These are phyloP conservation scores for Excoecaria cochinchinensis DNA, from an alignment of 345 rosid genomes.

Conservation along the genomic window DNA sequence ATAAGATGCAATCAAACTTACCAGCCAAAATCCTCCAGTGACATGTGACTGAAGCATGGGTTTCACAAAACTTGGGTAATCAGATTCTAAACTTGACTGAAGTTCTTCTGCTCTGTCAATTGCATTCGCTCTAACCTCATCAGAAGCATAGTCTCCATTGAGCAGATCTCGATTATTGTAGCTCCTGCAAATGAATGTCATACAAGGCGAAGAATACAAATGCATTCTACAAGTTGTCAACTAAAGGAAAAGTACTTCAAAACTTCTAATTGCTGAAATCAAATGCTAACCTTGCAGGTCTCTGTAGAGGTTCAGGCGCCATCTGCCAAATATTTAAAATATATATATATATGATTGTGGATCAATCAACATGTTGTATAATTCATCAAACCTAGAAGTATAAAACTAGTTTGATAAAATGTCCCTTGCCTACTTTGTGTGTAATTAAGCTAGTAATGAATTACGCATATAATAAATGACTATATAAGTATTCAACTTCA, in stretches of 20 bases:
- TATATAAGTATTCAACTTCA: too few species aligned
- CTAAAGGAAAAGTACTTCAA: not conserved
- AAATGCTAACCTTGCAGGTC: constrained; percentile 46
- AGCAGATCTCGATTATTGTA: constrained; percentile 42
- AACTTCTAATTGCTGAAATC: not conserved
- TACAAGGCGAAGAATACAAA: not conserved
- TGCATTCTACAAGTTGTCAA: not conserved
- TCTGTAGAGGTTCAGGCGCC: constrained; percentile 34
- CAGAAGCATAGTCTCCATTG: constrained; percentile 58
- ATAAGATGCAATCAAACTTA: constrained; percentile 15
- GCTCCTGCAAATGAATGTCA: constrained; percentile 36
- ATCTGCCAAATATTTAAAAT: constrained; percentile 33
- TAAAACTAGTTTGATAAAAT: not conserved
- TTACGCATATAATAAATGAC: too few species aligned
- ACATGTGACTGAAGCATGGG: constrained; percentile 91
- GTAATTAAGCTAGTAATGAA: not conserved
- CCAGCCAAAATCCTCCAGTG: constrained; percentile 95
- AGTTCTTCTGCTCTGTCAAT: constrained; percentile 59
- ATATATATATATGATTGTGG: not conserved
- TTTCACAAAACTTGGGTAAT: constrained; percentile 55
- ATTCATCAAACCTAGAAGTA: not conserved
- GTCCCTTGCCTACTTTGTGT: not conserved
- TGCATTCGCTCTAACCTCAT: constrained; percentile 53
- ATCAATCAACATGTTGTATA: not conserved
- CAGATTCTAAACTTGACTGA: constrained; percentile 43